A percentile compares a stretch with the other conserved stretches of the same genome.
Evolutionary conservation across 2,329 filamentous ascomycete species (phyloP).

Genomic region (Penicillium italicum): DNA sequence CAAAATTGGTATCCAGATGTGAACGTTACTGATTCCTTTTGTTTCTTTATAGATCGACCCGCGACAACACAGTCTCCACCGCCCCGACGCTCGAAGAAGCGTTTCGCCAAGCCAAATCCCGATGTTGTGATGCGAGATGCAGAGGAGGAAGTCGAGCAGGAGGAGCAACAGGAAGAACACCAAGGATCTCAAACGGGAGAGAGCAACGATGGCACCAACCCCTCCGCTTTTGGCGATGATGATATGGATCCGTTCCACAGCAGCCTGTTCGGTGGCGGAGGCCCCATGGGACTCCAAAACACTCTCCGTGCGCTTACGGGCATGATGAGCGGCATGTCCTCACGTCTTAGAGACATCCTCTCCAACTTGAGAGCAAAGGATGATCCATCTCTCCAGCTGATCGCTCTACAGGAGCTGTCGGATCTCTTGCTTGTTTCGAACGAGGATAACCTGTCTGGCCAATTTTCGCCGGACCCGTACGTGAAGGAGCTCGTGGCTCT

Average conservation of each 20-base stretch:
- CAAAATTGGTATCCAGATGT: not conserved
- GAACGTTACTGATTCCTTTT: conserved; percentile 8
- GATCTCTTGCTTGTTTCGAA: conserved; percentile 92
- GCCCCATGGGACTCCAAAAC: conserved; percentile 66
- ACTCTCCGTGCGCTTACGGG: conserved; percentile 84
- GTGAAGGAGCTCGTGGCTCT: conserved; percentile 89
- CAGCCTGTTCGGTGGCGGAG: conserved; percentile 62
- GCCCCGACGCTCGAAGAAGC: conserved; percentile 53
- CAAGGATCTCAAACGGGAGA: conserved; percentile 60
- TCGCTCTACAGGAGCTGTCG: conserved; percentile 88
- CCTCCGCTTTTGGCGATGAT: conserved; percentile 52
- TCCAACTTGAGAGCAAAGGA: conserved; percentile 75
- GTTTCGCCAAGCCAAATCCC: conserved; percentile 52
- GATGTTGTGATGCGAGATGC: conserved; percentile 70
- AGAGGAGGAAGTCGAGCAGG: conserved; percentile 51
- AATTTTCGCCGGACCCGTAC: conserved; percentile 90
- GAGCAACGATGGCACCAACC: conserved; percentile 60
- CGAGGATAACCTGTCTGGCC: conserved; percentile 91
- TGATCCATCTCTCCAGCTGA: conserved; percentile 80
- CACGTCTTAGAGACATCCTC: conserved; percentile 73
- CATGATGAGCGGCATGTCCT: conserved; percentile 83
- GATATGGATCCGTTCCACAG: conserved; percentile 60
- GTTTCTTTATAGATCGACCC: conserved; percentile 30
- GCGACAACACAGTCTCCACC: conserved; percentile 34
- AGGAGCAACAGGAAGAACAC: conserved; percentile 47